phyloP scores from a whole-genome alignment of 1,139 yeast genomes.

The Kodamaea ohmeri region DNA sequence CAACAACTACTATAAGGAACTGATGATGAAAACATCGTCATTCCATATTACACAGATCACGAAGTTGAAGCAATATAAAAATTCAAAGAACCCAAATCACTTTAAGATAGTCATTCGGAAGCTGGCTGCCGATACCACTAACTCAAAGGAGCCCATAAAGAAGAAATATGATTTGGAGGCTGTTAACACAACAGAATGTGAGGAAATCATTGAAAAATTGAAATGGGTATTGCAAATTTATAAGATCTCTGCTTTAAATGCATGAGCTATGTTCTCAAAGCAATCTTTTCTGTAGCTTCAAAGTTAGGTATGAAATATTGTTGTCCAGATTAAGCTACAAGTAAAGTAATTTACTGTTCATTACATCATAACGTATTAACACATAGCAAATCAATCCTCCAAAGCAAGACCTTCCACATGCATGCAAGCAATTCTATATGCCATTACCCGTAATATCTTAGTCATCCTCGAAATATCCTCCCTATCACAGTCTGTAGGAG shows the following conservation, averaged over 20 bases:
- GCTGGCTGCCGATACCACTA: constrained; percentile 44
- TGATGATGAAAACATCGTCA: constrained; percentile 74
- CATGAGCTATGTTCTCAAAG: too few relatives aligned
- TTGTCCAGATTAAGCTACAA: not conserved
- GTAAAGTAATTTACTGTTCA: constrained; percentile 1
- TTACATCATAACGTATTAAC: constrained; percentile 7
- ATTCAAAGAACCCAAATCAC: constrained; percentile 64
- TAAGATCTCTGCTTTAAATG: constrained; percentile 9
- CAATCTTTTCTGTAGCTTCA: constrained; percentile 30
- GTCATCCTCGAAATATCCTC: constrained; percentile 17
- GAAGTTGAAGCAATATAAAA: constrained; percentile 69
- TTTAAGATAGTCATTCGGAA: constrained; percentile 82
- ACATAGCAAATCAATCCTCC: constrained; percentile 25
- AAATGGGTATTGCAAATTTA: constrained; percentile 53
- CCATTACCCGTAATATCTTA: constrained; percentile 33
- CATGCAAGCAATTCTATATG: constrained; percentile 39
- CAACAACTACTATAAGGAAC: constrained; percentile 38
- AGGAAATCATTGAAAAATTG: constrained; percentile 71
- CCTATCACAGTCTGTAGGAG: constrained; percentile 6
- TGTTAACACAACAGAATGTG: constrained; percentile 55
- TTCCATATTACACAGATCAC: constrained; percentile 81
- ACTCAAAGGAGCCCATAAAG: constrained; percentile 30
- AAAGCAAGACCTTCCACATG: constrained; percentile 37
- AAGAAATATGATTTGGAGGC: constrained; percentile 91
- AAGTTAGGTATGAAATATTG: constrained; percentile 61